Base-by-base conservation (phyloP, 2,329 filamentous ascomycete species). In the Colletotrichum paranaense region DNA sequence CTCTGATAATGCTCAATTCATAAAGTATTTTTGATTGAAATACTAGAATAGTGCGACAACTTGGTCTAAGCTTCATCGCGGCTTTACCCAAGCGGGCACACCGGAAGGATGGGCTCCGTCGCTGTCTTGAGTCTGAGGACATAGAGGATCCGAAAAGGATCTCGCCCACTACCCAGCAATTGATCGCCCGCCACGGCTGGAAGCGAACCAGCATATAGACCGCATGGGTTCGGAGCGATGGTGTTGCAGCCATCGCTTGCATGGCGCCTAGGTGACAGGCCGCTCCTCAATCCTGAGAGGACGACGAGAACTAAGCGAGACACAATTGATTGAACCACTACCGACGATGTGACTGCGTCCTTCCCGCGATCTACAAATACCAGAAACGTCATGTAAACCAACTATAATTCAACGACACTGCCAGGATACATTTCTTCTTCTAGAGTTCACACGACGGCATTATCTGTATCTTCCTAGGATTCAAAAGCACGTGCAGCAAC, bases 161-260 rank as follows among this genome's bases (percentile, higher is more conserved):
- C 42, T 49, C 42, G 19, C 42, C 42, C 19, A 49, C 42, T 19
- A 49, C 42, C 42, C 42, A 49, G 42, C 42, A n/a, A 49, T 11
- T n/a, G 42, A 57, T 52, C 53, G 53, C 53, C 63, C 53, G 42
- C 42, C 42, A 49, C 59, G 26, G 24, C 59, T 62, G 59, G 38
- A 62, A 62, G 59, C 59, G 35, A 62, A 62, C 42, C 24, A 38
- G 8, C 26, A 24, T 14, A 59, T 9, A 30, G 28, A 19, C n/a
- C 42, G 16, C 42, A 49, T n/a, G 42, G 42, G 19, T 19, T n/a
- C 6, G 42, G 42, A 49, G 19, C 42, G 42, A n/a, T n/a, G 16
- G 19, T 49, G 19, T 49, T 9, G 19, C 42, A 49, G 8, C 19
- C 7, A 49, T n/a, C 19, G 19, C 19, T n/a, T 49, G 42, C 42